These are phyloP conservation scores for Cryptococcus wingfieldii DNA, from an alignment of 1,284 basidiomycete species.

Conservation along the genomic window DNA sequence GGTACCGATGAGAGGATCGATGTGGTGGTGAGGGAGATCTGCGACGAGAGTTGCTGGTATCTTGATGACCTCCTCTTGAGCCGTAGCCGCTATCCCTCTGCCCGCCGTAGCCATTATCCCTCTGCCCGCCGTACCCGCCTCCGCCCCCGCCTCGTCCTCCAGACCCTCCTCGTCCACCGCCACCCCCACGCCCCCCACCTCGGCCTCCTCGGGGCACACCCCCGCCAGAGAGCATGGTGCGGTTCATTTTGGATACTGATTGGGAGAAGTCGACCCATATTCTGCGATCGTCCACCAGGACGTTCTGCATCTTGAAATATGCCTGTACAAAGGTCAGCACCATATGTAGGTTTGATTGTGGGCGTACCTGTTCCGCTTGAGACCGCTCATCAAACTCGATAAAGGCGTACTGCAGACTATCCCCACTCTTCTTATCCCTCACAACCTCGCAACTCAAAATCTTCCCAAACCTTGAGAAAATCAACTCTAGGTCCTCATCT, in stretches of 20 bases:
- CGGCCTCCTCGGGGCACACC: conserved; percentile 58
- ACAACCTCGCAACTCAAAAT: conserved; percentile 98
- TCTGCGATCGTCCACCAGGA: conserved; percentile 93
- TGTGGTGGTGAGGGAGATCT: no score
- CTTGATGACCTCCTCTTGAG: conserved; percentile 21
- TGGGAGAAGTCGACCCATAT: conserved; percentile 99
- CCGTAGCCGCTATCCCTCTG: conserved; percentile 9
- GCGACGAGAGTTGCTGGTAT: conserved; percentile 6
- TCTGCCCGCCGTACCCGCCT: background rate
- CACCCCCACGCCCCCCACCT: conserved; percentile 13
- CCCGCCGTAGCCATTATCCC: background rate
- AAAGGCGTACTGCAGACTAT: conserved; percentile 96
- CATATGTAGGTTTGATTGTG: background rate
- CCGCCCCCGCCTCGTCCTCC: conserved; percentile 3
- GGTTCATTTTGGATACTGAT: conserved; percentile 66
- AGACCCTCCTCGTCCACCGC: conserved; percentile 17
- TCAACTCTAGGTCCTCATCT: conserved; percentile 94
- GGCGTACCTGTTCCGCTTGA: conserved; percentile 79
- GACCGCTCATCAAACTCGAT: conserved; percentile 94
- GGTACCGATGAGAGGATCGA: background rate
- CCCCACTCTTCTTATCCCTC: conserved; percentile 89
- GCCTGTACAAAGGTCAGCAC: conserved; percentile 55
- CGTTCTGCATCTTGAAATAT: conserved; percentile 99
- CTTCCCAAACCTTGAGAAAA: conserved; percentile 90
- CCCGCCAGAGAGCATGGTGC: conserved; percentile 49